Base-by-base conservation (phyloP, 768 basidiomycete species). In the Tylopilus balloui region DNA sequence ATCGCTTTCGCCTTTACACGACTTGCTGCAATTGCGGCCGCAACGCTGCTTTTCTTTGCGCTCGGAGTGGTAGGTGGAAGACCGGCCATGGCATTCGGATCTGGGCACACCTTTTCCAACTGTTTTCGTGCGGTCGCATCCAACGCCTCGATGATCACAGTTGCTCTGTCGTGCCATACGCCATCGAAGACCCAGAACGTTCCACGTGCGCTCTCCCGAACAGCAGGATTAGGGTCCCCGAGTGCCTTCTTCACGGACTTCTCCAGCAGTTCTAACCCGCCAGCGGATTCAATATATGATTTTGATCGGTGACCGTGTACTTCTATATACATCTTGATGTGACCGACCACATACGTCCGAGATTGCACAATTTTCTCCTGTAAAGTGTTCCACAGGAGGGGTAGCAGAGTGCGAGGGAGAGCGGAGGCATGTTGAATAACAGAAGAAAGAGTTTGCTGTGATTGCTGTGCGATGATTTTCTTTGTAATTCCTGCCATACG, bases 401-500 rank as follows among this genome's bases (percentile, higher is more conserved):
- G 76, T 4, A 94, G 65, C 47, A 88, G 63, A 4, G 78, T 65
- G 24, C 85, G 81, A 10, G 92, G 84, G 53, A 84, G 86, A 40
- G 81, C 73, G 3, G 89, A 84, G 2, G 84, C 79, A 57, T 86
- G 69, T 1, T 73, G 73, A 17, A 98, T 79, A 50, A 97, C 72
- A n/a, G 74, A 68, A 2, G 76, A 74, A 9, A 90, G 78, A 1
- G 81, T 74, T 2, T 77, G 72, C 64, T 97, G 96, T 1, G 94
- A 89, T 51, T 86, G 86, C 48, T 91, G 84, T 4, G 88, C 91
- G 20, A 83, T 79, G 41, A 97, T 83, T 66, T 94, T 95, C 70
- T 99, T 99, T 27, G 94, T 97, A 47, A 89, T 83, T 8, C 83
- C 84, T 24, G 88, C 82, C 88, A 98, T 87, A 53, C 83, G 84